A percentile compares a stretch with the other conserved stretches of the same genome.
Evolutionary conservation across 2,329 filamentous ascomycete genomes (phyloP).

Genomic region (Neoascochyta sp.): DNA sequence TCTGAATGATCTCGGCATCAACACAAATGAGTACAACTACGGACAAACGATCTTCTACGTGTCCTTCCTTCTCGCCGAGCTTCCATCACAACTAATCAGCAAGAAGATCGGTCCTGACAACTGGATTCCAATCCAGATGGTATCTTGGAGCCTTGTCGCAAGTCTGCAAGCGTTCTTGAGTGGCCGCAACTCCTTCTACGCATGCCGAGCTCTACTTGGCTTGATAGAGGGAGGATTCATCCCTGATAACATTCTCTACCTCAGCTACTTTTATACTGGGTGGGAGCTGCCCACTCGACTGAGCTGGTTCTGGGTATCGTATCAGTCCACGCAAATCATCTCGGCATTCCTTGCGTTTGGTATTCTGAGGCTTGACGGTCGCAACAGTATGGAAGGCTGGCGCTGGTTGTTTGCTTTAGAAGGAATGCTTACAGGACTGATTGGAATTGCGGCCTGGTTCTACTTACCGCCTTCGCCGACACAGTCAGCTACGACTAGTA

Average conservation of each 20-base stretch:
- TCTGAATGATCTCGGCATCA: conserved; percentile 29
- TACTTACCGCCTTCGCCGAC: conserved; percentile 54
- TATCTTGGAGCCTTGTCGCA: conserved; percentile 47
- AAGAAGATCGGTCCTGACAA: conserved; percentile 47
- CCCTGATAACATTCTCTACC: conserved; percentile 62
- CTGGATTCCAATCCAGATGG: conserved; percentile 43
- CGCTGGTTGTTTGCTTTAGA: conserved; percentile 53
- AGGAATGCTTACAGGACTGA: conserved; percentile 35
- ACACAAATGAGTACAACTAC: conserved; percentile 40
- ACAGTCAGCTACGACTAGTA: conserved; percentile 53
- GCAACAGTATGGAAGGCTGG: conserved; percentile 53
- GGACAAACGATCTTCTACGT: conserved; percentile 63
- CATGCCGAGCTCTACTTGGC: conserved; percentile 44
- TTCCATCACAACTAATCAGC: conserved; percentile 47
- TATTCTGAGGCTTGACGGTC: conserved; percentile 49
- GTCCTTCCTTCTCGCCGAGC: conserved; percentile 65
- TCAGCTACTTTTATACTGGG: conserved; percentile 73
- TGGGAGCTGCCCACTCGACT: conserved; percentile 65
- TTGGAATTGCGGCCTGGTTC: conserved; percentile 36
- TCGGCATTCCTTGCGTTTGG: conserved; percentile 57
- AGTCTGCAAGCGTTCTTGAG: conserved; percentile 68
- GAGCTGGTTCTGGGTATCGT: conserved; percentile 67
- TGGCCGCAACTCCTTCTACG: conserved; percentile 46
- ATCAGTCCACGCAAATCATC: conserved; percentile 54
- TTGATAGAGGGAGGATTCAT: conserved; percentile 54